These are phyloP conservation scores for Spathaspora boniae DNA, from an alignment of 805 yeast genomes.

Conservation along the genomic window DNA sequence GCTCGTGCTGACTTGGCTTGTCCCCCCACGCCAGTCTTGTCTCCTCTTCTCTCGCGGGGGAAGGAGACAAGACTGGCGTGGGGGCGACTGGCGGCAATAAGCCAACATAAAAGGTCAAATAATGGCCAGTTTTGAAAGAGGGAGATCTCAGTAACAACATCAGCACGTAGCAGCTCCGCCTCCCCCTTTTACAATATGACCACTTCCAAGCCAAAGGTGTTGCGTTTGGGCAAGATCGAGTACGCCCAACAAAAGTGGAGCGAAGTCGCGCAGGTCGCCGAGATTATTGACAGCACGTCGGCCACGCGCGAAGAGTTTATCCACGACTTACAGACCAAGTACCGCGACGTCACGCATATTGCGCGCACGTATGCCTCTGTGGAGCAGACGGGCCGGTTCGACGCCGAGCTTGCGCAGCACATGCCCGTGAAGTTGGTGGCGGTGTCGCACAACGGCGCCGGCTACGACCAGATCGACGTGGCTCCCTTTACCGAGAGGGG, in stretches of 20 bases:
- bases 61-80: too few relatives aligned
- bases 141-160: too few relatives aligned
- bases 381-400: slow-evolving; percentile 58
- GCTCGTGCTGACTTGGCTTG: too few relatives aligned
- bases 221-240: slow-evolving; percentile 59
- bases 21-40: too few relatives aligned
- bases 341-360: slow-evolving; percentile 39
- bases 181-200: too few relatives aligned
- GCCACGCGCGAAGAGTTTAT: slow-evolving; percentile 37
- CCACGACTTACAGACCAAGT: slow-evolving; percentile 41
- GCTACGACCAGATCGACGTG: slow-evolving; percentile 69
- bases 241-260: slow-evolving; percentile 69
- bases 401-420: slow-evolving; percentile 52
- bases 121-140: too few relatives aligned
- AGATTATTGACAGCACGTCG: slow-evolving; percentile 36
- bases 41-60: too few relatives aligned
- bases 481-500: slow-evolving; percentile 46
- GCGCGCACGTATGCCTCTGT: slow-evolving; percentile 55
- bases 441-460: slow-evolving; percentile 68
- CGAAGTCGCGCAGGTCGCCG: slow-evolving; percentile 41
- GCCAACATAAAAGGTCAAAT: too few relatives aligned
- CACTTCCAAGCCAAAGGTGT: slow-evolving; percentile 48
- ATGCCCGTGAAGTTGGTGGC: slow-evolving; percentile 54
- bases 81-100: too few relatives aligned
- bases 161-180: too few relatives aligned